Conservation (phyloP, 805 yeast species). For the Candida succiphila region DNA sequence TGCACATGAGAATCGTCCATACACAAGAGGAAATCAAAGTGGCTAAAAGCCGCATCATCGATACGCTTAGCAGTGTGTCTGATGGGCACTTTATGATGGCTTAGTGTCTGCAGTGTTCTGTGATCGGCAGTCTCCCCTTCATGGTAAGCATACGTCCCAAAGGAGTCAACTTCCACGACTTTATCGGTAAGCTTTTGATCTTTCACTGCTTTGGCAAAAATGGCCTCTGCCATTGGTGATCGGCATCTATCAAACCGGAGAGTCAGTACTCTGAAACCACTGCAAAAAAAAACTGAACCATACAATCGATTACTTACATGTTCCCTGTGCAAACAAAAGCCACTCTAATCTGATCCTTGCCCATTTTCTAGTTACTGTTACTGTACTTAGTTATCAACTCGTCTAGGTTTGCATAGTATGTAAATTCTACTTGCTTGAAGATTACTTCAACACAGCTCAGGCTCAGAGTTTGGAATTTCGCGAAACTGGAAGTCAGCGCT, state of each 20-base stretch:
- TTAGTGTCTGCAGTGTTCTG: conserved; percentile 61
- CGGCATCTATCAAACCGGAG: conserved; percentile 49
- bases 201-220: conserved; percentile 58
- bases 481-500: conserved; percentile 10
- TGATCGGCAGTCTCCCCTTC: conserved; percentile 75
- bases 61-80: conserved; percentile 71
- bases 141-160: conserved; percentile 84
- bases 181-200: conserved; percentile 30
- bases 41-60: conserved; percentile 33
- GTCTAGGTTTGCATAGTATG: no score
- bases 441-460: no score
- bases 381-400: no score
- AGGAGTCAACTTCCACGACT: conserved; percentile 66
- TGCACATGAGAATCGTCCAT: conserved; percentile 58
- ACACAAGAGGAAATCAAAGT: conserved; percentile 60
- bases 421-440: no score
- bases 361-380: conserved; percentile 5
- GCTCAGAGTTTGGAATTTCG: no score
- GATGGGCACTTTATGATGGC: conserved; percentile 62
- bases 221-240: conserved; percentile 98
- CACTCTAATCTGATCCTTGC: conserved; percentile 25
- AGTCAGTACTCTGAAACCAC: background rate
- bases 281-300: background rate
- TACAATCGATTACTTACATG: conserved; percentile 37
- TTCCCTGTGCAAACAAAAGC: conserved; percentile 91